A percentile compares a stretch with the other conserved stretches of the same genome.
phyloP scores from a whole-genome alignment of 2,329 filamentous ascomycete genomes.

The Periconia sp. region DNA sequence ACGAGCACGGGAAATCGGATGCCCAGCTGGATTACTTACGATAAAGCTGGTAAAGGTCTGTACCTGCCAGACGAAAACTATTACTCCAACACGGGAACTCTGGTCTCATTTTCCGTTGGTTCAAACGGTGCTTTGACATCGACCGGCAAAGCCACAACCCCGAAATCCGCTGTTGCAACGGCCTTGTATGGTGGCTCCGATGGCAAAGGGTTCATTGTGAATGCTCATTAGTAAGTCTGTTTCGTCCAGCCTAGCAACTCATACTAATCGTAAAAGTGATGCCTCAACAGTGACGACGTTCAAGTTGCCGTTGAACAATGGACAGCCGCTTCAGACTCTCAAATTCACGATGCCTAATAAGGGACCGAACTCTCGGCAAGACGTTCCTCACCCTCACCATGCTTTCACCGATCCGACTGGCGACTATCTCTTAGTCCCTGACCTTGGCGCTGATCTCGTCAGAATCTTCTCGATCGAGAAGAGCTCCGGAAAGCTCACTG shows the following conservation, averaged over 20 bases:
- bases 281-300: slow-evolving; percentile 37
- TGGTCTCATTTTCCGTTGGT: slow-evolving; percentile 27
- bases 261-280: slow-evolving; percentile 16
- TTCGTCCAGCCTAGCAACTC: not conserved
- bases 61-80: slow-evolving; percentile 34
- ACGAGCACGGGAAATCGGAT: slow-evolving; percentile 24
- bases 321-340: slow-evolving; percentile 29
- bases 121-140: slow-evolving; percentile 25
- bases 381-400: slow-evolving; percentile 58
- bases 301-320: slow-evolving; percentile 35
- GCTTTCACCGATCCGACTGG: slow-evolving; percentile 54
- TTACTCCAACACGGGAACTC: slow-evolving; percentile 11
- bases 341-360: slow-evolving; percentile 35
- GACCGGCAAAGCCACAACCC: slow-evolving; percentile 25
- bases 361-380: slow-evolving; percentile 54
- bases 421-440: slow-evolving; percentile 53
- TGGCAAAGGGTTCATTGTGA: slow-evolving; percentile 33
- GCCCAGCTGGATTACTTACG: slow-evolving; percentile 36
- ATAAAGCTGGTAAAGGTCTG: slow-evolving; percentile 23
- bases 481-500: slow-evolving; percentile 48
- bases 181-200: slow-evolving; percentile 32
- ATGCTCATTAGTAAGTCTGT: slow-evolving; percentile 32
- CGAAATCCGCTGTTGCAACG: slow-evolving; percentile 26
- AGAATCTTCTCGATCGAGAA: slow-evolving; percentile 57
- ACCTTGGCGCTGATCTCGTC: slow-evolving; percentile 58